Evolutionary conservation across 192 early-diverging fungal species (phyloP).

Genomic region (Backusella sp.): DNA sequence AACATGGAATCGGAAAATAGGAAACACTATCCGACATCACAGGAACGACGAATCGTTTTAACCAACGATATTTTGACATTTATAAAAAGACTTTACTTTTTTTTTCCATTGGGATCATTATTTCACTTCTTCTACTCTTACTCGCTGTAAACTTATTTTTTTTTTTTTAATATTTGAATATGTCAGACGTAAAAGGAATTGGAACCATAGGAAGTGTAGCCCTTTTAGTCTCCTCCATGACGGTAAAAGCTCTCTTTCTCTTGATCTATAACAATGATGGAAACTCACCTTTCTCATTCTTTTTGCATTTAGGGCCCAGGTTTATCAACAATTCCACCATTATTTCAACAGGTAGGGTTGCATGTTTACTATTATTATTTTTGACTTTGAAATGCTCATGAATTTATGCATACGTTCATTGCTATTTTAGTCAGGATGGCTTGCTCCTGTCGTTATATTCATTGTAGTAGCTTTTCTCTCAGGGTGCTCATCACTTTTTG

Average conservation of each 20-base stretch:
- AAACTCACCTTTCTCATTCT: background rate
- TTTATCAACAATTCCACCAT: slow-evolving; percentile 42
- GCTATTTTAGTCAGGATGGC: slow-evolving; percentile 40
- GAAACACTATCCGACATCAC: background rate
- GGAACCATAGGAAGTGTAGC: slow-evolving; percentile 25
- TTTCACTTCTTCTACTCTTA: background rate
- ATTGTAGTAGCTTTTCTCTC: slow-evolving; percentile 58
- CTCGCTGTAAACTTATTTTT: background rate
- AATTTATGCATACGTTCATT: background rate
- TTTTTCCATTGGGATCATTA: background rate
- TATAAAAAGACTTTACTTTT: background rate
- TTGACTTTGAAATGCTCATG: background rate
- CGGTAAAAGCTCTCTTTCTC: slow-evolving; percentile 10
- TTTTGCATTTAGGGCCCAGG: slow-evolving; percentile 24
- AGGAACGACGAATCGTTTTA: background rate
- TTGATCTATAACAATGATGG: background rate
- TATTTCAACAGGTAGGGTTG: slow-evolving; percentile 60
- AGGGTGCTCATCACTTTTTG: slow-evolving; percentile 60
- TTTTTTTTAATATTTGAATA: background rate
- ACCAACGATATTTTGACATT: background rate
- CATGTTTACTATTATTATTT: slow-evolving; percentile 36
- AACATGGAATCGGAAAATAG: slow-evolving; percentile 7
- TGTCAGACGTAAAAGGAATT: slow-evolving; percentile 16
- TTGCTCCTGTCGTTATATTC: slow-evolving; percentile 48
- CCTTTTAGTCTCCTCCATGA: slow-evolving; percentile 30